Percentiles rank a stretch among this genome's conserved stretches.
Evolutionary conservation across 2,329 filamentous ascomycete genomes (phyloP).

Genomic region (Alternaria arborescens): DNA sequence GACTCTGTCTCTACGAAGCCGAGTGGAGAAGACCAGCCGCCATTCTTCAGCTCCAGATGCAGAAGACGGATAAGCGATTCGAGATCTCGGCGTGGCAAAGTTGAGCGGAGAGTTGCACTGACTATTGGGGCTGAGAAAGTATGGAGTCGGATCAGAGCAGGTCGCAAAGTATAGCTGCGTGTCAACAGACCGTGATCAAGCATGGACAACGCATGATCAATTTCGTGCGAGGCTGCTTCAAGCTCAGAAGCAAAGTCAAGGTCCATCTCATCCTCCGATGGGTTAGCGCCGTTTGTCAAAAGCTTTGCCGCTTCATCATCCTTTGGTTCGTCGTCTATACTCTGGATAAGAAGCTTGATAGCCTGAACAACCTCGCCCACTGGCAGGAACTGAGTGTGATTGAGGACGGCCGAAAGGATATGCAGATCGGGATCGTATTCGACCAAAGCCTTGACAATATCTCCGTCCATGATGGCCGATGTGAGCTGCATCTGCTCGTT

Average conservation of each 20-base stretch:
- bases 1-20: conserved; percentile 63
- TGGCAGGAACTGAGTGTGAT: conserved; percentile 68
- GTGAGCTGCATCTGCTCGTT: conserved; percentile 54
- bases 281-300: conserved; percentile 41
- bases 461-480: conserved; percentile 64
- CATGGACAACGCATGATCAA: conserved; percentile 73
- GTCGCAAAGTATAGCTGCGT: conserved; percentile 70
- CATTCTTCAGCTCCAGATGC: conserved; percentile 75
- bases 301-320: conserved; percentile 51
- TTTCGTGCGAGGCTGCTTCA: conserved; percentile 59
- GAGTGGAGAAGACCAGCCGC: conserved; percentile 79
- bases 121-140: conserved; percentile 69
- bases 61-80: conserved; percentile 76
- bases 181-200: conserved; percentile 70
- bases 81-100: conserved; percentile 72
- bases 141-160: conserved; percentile 74
- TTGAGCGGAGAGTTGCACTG: conserved; percentile 69
- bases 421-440: conserved; percentile 74
- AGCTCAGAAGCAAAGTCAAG: conserved; percentile 51
- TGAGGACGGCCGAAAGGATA: conserved; percentile 71
- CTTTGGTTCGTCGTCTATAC: conserved; percentile 62
- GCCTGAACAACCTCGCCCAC: conserved; percentile 72
- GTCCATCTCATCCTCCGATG: conserved; percentile 42
- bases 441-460: conserved; percentile 69
- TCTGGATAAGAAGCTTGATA: conserved; percentile 73